These are phyloP conservation scores for Triticum timopheevii DNA, from an alignment of 176 grass and related monocot genomes.

Conservation along the genomic window DNA sequence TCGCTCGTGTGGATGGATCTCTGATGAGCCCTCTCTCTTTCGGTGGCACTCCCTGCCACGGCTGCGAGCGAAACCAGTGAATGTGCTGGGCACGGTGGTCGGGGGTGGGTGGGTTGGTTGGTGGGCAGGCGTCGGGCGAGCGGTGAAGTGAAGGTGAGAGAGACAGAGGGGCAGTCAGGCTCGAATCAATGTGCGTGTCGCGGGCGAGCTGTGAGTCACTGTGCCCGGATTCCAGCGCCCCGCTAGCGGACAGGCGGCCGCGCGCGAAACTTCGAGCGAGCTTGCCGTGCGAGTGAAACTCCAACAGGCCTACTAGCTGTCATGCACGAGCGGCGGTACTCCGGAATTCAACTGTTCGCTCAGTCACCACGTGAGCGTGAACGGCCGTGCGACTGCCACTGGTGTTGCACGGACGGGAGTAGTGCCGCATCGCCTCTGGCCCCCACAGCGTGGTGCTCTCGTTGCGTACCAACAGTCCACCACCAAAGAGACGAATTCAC, in stretches of 20 bases:
- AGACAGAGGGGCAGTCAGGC: neutral
- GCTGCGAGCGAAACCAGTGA: neutral
- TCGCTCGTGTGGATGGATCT: neutral
- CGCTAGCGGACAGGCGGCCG: constrained; percentile 30
- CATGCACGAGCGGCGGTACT: neutral
- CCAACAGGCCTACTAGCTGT: neutral
- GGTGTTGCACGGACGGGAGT: no score
- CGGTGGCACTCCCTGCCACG: neutral
- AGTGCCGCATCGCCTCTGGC: no score
- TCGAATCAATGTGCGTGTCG: neutral
- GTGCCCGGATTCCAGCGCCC: constrained; percentile 34
- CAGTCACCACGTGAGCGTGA: neutral
- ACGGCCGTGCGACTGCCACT: no score
- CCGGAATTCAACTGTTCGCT: neutral
- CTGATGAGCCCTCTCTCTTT: neutral
- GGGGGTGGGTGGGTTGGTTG: no score
- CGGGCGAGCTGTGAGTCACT: neutral
- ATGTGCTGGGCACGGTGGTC: neutral
- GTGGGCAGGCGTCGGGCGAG: no score
- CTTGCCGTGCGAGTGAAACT: neutral
- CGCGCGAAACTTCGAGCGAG: neutral
- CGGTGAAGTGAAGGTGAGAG: neutral
- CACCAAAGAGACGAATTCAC: no score
- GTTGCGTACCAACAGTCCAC: no score
- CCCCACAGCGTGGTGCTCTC: no score